Base-by-base conservation (phyloP, 768 basidiomycete species). In the Lactarius sp. region DNA sequence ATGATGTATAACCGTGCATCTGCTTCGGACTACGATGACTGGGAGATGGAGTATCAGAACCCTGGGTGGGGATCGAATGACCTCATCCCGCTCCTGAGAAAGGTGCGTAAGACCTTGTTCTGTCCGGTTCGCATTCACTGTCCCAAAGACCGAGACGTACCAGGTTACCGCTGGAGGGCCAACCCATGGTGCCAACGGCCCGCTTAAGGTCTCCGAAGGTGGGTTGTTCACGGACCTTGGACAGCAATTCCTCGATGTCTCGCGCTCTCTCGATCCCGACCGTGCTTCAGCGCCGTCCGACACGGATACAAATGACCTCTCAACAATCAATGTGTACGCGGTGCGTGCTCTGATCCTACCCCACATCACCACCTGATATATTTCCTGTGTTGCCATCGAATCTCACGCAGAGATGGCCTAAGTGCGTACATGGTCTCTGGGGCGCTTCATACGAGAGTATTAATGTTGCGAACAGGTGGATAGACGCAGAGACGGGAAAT, bases 1-100 rank as follows among this genome's bases (percentile, higher is more conserved):
- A 59, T 58, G 70, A 77, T 82, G 77, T 87, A 86, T 65, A 81
- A 78, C 0, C 80, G 86, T 31, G 80, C 83, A 14, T 72, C 82
- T 8, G 81, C 83, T 1, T 86, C 85, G 0, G 87, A 88, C 69
- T 86, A 82, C 53, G 83, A 88, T 65, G 82, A 83, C 55, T 87
- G 86, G 86, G 80, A 81, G 66, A 65, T 46, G 3, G 70, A 75
- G 2, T 71, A 81, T 31, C 76, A 76, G 4, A 86, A 87, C 69
- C 72, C 79, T 1, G 86, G 85, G 2, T 88, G 87, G 87, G 77
- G 84, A 6, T 81, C 83, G 0, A 74, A 77, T 53, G 75, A 82
- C 33, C 69, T 88, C 5, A 79, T 87, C 36, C 85, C 86, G 0
- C 73, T 86, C 14, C 65, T 85, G 36, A 80, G 75, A 65, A 86